Conservation (phyloP, 495 filamentous ascomycete species). For the Lasiosphaeriaceae sp. region DNA sequence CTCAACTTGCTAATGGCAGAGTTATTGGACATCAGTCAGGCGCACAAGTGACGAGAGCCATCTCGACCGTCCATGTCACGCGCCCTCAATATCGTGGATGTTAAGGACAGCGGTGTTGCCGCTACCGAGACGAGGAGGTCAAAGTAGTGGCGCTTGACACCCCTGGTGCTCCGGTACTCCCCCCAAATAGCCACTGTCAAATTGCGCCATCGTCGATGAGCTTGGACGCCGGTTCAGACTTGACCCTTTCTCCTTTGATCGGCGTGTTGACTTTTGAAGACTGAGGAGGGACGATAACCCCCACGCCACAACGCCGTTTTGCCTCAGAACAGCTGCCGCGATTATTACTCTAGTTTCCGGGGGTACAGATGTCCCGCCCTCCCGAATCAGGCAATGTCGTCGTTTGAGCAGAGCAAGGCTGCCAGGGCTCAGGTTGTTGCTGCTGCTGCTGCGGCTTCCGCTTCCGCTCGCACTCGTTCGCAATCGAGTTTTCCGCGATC, state of each 20-base stretch:
- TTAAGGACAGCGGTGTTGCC: not conserved
- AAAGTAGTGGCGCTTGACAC: not conserved
- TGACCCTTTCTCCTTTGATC: not conserved
- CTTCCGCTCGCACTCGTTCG: too few relatives aligned
- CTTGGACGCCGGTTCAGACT: not conserved
- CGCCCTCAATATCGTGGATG: slow-evolving; percentile 4
- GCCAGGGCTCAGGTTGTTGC: too few relatives aligned
- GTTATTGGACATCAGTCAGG: not conserved
- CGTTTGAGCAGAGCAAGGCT: too few relatives aligned
- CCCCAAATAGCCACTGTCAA: not conserved
- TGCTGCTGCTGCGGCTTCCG: too few relatives aligned
- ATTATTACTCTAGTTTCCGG: not conserved
- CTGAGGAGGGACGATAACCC: not conserved
- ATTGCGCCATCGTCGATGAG: not conserved
- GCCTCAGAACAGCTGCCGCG: not conserved
- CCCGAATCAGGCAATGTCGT: too few relatives aligned
- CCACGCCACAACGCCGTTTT: not conserved
- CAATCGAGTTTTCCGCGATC: too few relatives aligned
- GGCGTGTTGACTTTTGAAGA: not conserved
- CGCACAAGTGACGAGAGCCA: not conserved
- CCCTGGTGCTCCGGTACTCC: not conserved
- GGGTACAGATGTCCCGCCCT: not conserved
- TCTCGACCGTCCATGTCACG: not conserved
- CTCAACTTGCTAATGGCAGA: not conserved
- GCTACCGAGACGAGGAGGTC: not conserved